phyloP scores from a whole-genome alignment of 768 basidiomycete species.

The Lyophyllum semitale region DNA sequence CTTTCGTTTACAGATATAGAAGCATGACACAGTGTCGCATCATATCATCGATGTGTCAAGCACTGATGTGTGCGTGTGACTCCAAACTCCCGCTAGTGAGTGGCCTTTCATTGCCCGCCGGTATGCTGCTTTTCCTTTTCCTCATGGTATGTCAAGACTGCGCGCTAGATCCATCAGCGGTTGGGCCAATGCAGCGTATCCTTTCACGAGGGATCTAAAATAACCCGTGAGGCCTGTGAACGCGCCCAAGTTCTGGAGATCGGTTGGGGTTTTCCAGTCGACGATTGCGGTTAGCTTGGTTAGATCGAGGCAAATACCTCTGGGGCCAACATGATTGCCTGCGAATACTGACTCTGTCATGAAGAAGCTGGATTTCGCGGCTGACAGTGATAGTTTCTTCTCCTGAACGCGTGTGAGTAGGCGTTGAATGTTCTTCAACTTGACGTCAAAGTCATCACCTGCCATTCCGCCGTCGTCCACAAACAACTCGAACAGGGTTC shows the following conservation, averaged over 20 bases:
- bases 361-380: constrained; percentile 26
- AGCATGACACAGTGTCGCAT: too few species aligned
- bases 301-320: constrained; percentile 34
- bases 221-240: constrained; percentile 26
- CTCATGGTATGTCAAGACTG: constrained; percentile 17
- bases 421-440: constrained; percentile 12
- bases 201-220: constrained; percentile 33
- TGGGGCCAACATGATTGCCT: constrained; percentile 29
- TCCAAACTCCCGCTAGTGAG: constrained; percentile 10
- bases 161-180: constrained; percentile 32
- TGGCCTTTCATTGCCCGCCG: constrained; percentile 19
- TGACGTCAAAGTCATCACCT: constrained; percentile 31
- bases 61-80: too few species aligned
- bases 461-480: constrained; percentile 39
- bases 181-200: constrained; percentile 31
- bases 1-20: too few species aligned
- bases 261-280: constrained; percentile 29
- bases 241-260: constrained; percentile 28
- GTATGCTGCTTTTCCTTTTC: constrained; percentile 4
- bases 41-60: too few species aligned
- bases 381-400: constrained; percentile 2
- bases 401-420: constrained; percentile 28
- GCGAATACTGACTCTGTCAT: constrained; percentile 36
- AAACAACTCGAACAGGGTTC: constrained; percentile 31
- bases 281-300: constrained; percentile 38